These are phyloP conservation scores for Cytospora piceicola DNA, from an alignment of 2,329 filamentous ascomycete genomes.

Conservation along the genomic window DNA sequence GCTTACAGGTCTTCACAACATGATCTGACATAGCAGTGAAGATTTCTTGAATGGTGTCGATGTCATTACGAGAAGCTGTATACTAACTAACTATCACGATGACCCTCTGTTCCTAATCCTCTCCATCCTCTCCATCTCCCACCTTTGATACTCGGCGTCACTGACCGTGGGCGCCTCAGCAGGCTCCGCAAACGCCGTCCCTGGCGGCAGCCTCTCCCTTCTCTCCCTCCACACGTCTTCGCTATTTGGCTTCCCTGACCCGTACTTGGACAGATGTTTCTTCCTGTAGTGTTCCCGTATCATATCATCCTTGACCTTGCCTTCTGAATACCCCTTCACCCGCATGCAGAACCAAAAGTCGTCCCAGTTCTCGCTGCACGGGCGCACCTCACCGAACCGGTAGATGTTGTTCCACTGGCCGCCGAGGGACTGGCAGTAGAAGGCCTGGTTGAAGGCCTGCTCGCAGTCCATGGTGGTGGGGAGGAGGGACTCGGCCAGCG, in stretches of 20 bases:
- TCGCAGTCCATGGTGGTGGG: constrained; percentile 87
- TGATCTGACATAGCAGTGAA: too few relatives aligned
- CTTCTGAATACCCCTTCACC: constrained; percentile 62
- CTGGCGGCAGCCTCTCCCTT: constrained; percentile 59
- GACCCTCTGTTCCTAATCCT: constrained; percentile 39
- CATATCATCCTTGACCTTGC: constrained; percentile 61
- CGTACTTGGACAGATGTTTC: constrained; percentile 68
- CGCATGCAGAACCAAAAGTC: constrained; percentile 99
- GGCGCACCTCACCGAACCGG: constrained; percentile 76
- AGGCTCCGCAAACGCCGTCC: constrained; percentile 48
- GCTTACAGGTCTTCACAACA: too few relatives aligned
- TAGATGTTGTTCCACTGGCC: constrained; percentile 93
- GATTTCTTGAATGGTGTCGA: background rate
- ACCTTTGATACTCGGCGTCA: constrained; percentile 49
- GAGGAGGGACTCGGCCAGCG: constrained; percentile 70
- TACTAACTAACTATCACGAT: constrained; percentile 36
- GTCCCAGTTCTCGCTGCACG: constrained; percentile 84
- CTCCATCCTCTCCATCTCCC: constrained; percentile 44
- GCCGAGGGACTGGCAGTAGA: constrained; percentile 89
- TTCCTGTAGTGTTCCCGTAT: constrained; percentile 70
- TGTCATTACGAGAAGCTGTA: background rate
- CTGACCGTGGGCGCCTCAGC: constrained; percentile 44
- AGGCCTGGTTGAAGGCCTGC: constrained; percentile 87
- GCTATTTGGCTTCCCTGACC: constrained; percentile 67
- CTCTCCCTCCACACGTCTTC: constrained; percentile 89